Percentiles rank a stretch among this genome's conserved stretches.
Evolutionary conservation across 2,329 filamentous ascomycete species (phyloP).

Genomic region (Raffaelea ambrosiae): DNA sequence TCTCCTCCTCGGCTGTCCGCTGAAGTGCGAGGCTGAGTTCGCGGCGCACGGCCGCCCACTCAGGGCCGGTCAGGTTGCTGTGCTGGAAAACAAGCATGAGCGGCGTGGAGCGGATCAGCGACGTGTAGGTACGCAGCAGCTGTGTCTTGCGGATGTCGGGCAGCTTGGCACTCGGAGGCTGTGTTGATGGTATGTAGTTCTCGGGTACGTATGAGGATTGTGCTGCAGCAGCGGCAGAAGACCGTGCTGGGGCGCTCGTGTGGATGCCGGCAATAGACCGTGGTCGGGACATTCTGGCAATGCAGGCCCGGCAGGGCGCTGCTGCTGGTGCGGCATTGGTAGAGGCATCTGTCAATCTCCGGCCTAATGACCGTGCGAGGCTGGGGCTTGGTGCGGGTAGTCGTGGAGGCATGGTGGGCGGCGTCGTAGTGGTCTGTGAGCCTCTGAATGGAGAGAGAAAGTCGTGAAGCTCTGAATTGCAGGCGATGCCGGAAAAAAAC

Average conservation of each 20-base stretch:
- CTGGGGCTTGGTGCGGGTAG: not conserved
- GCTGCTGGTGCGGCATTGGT: too few species aligned
- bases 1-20: conserved; percentile 23
- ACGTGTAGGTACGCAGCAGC: conserved; percentile 76
- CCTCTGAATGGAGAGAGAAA: not conserved
- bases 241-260: conserved; percentile 1
- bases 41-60: conserved; percentile 65
- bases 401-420: conserved; percentile 7
- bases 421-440: too few species aligned
- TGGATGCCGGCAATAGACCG: conserved; percentile 2
- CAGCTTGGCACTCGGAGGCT: conserved; percentile 81
- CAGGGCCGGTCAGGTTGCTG: conserved; percentile 60
- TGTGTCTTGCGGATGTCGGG: conserved; percentile 87
- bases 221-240: not conserved
- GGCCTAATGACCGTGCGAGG: conserved; percentile 5
- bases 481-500: too few species aligned
- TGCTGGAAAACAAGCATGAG: conserved; percentile 75
- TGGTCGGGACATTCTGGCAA: not conserved
- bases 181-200: conserved; percentile 54
- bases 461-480: not conserved
- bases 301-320: too few species aligned
- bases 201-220: conserved; percentile 23
- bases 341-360: conserved; percentile 8
- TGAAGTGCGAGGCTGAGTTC: conserved; percentile 49
- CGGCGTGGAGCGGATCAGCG: conserved; percentile 75